Conservation (phyloP, 352 stramenopile genomes). For the Phytophthora pluvialis region DNA sequence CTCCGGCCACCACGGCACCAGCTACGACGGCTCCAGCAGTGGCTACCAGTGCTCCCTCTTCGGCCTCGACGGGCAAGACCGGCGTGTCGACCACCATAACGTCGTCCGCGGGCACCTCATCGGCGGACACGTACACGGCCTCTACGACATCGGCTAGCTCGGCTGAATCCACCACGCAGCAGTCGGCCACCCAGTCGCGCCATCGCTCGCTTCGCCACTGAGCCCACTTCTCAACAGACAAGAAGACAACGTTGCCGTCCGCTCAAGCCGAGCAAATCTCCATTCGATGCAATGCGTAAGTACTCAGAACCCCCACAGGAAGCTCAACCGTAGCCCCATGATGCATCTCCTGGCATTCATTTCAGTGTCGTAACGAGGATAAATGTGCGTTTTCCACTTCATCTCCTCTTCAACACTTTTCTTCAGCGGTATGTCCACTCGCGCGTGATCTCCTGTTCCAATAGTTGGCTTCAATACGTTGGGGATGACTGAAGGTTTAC, state of each 20-base stretch:
- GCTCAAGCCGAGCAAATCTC: neutral
- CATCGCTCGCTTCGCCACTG: conserved; percentile 29
- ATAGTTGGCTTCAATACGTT: too few species aligned
- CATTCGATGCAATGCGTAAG: conserved; percentile 16
- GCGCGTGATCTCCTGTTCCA: too few species aligned
- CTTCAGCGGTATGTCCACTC: too few species aligned
- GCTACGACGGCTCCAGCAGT: neutral
- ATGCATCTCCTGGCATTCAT: neutral
- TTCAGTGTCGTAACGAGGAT: conserved; percentile 5
- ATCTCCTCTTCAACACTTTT: neutral
- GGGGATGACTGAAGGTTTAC: too few species aligned
- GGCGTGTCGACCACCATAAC: conserved; percentile 6
- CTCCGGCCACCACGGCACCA: conserved; percentile 3
- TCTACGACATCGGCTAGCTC: conserved; percentile 3
- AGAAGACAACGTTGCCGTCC: neutral
- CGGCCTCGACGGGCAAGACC: conserved; percentile 11
- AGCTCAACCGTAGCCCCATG: neutral
- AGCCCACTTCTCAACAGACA: conserved; percentile 9
- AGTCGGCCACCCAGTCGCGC: conserved; percentile 16
- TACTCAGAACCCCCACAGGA: neutral
- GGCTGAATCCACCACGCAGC: conserved; percentile 14
- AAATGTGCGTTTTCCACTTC: conserved; percentile 5
- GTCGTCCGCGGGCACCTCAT: conserved; percentile 18
- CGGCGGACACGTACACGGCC: conserved; percentile 19
- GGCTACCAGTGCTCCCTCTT: neutral